These are phyloP conservation scores for Avena insularis DNA, from an alignment of 176 grass and related monocot species.

Conservation along the genomic window DNA sequence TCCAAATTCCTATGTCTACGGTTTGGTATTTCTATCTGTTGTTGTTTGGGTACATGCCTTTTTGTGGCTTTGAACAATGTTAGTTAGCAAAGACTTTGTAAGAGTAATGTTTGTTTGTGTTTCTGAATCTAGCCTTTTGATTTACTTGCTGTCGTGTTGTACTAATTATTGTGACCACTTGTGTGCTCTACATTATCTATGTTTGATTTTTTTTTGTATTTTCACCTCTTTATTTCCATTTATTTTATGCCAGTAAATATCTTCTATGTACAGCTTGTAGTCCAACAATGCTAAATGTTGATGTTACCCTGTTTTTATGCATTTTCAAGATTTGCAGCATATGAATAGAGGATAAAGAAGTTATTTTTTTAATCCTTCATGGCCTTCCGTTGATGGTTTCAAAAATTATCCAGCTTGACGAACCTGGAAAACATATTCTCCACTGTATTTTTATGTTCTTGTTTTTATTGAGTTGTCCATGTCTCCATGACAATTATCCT, in stretches of 20 bases:
- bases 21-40: neutral
- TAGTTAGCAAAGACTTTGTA: neutral
- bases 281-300: neutral
- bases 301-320: neutral
- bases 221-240: neutral
- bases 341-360: neutral
- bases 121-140: neutral
- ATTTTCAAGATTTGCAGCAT: neutral
- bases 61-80: neutral
- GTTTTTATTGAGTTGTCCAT: neutral
- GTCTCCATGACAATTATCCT: neutral
- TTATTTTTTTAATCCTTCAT: neutral
- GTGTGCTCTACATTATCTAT: neutral
- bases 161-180: neutral
- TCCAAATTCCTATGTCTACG: neutral
- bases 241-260: neutral
- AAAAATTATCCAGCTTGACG: neutral
- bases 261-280: neutral
- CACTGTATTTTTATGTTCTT: too few species aligned
- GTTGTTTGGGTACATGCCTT: neutral
- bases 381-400: neutral
- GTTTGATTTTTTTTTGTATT: neutral
- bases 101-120: neutral
- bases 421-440: neutral
- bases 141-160: neutral